Evolutionary conservation across 768 basidiomycete species (phyloP), one percentile per base, ranked within the genome.

Genomic region (Podaxis pistillaris): DNA sequence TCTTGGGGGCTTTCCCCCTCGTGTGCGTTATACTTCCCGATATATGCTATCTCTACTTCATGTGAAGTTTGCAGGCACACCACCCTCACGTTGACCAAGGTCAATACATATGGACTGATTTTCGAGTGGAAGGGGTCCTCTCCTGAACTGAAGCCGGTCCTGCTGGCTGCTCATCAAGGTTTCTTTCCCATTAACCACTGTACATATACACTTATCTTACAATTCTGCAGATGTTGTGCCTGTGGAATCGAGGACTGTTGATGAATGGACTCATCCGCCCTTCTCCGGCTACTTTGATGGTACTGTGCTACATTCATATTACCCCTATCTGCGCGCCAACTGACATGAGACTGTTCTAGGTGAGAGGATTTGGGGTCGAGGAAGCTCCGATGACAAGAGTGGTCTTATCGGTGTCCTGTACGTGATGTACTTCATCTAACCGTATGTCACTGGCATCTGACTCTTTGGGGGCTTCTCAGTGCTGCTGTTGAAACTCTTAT

Each of bases 81-180:
- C n/a, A 80, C 72, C 8, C 77, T 93, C 49, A 69, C 79, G 33
- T 78, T 90, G 63, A 86, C 86, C 8, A 87, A 85, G 66, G 84
- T 94, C 67, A 92, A 93, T 71, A 89, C 85, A 0, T 90, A 89
- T 66, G 91, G 84, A 0, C 78, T 93, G n/a, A 72, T 91, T 7
- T 90, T 84, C 69, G 82, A 85, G 54, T 93, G 91, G 90, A 75
- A 80, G 57, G 91, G 91, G 1, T 80, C 82, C 3, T 79, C 91
- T 65, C 62, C 71, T 11, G 74, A 78, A 0, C 76, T 90, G n/a
- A 89, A 90, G 70, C 91, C 92, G 0, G 66, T 92, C 15, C 75
- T 93, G 12, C 72, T 90, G 46, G 81, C 83, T n/a, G 87, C 82
- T 1, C 88, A 90, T 69, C 87, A 88, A 78, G 88, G 87, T 83